These are phyloP conservation scores for Fragaria ananassa DNA, from an alignment of 306 rosid genomes.

Conservation along the genomic window DNA sequence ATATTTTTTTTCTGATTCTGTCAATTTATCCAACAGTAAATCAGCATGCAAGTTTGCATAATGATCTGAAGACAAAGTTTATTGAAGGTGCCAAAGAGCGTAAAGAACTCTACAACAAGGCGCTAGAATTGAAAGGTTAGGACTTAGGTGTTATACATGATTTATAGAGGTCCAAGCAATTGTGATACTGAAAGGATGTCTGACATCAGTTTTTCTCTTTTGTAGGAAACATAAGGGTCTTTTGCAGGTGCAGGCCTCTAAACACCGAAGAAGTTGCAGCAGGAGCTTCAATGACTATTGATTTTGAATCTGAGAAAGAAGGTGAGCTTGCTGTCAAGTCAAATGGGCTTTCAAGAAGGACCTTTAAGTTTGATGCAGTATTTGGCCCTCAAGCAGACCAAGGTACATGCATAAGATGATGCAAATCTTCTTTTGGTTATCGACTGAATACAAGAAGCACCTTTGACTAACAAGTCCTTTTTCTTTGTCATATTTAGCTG, in stretches of 20 bases:
- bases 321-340: slow-evolving; percentile 76
- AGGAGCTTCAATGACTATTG: slow-evolving; percentile 73
- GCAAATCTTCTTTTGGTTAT: not conserved
- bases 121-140: slow-evolving; percentile 89
- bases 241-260: slow-evolving; percentile 92
- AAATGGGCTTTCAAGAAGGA: slow-evolving; percentile 68
- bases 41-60: slow-evolving; percentile 52
- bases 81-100: slow-evolving; percentile 67
- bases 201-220: slow-evolving; percentile 28
- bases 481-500: slow-evolving; percentile 41
- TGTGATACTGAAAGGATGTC: slow-evolving; percentile 17
- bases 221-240: slow-evolving; percentile 94
- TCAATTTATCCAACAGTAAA: slow-evolving; percentile 42
- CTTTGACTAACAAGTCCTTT: slow-evolving; percentile 13
- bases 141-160: slow-evolving; percentile 20
- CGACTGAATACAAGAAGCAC: slow-evolving; percentile 12
- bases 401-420: slow-evolving; percentile 42
- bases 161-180: slow-evolving; percentile 15
- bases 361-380: slow-evolving; percentile 80
- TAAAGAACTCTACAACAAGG: slow-evolving; percentile 86
- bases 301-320: slow-evolving; percentile 82
- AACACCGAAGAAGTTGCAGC: slow-evolving; percentile 60
- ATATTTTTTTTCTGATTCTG: not conserved
- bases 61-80: slow-evolving; percentile 67
- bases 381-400: slow-evolving; percentile 83